phyloP scores from a whole-genome alignment of 2,329 filamentous ascomycete species.

The Colletotrichum agaves region DNA sequence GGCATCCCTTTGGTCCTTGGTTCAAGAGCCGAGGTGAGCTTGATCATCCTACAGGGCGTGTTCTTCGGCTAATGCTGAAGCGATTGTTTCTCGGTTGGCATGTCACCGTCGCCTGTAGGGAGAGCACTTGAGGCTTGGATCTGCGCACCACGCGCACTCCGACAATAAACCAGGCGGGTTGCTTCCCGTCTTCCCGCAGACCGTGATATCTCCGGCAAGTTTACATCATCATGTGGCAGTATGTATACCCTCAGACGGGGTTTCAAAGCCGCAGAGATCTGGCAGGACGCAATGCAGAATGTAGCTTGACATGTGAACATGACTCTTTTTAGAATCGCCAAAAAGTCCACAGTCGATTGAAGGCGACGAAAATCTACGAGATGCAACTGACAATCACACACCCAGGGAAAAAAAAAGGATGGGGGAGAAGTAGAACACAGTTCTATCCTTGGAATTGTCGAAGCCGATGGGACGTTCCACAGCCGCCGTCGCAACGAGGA shows the following conservation, averaged over 20 bases:
- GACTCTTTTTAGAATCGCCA: no score
- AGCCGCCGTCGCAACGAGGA: background rate
- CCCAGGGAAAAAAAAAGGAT: no score
- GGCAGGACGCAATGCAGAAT: no score
- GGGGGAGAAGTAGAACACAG: no score
- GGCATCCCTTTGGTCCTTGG: no score
- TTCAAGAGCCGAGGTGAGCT: background rate
- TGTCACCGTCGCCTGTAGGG: background rate
- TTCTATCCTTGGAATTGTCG: no score
- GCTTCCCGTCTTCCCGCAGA: background rate
- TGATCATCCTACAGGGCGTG: slow-evolving; percentile 4
- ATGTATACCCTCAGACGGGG: background rate
- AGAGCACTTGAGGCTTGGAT: background rate
- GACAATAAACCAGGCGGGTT: background rate
- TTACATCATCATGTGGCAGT: no score
- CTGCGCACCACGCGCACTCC: background rate
- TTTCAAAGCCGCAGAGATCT: background rate
- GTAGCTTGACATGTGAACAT: no score
- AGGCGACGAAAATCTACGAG: background rate
- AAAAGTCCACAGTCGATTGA: no score
- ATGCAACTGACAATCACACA: no score
- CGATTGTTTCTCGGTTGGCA: background rate
- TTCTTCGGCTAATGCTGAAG: background rate
- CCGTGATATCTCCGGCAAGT: no score
- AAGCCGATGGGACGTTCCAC: background rate